Evolutionary conservation across 371 early-diverging fungal genomes (phyloP), one percentile per base, ranked within the genome.

Genomic region (Chytridium lagenaria): DNA sequence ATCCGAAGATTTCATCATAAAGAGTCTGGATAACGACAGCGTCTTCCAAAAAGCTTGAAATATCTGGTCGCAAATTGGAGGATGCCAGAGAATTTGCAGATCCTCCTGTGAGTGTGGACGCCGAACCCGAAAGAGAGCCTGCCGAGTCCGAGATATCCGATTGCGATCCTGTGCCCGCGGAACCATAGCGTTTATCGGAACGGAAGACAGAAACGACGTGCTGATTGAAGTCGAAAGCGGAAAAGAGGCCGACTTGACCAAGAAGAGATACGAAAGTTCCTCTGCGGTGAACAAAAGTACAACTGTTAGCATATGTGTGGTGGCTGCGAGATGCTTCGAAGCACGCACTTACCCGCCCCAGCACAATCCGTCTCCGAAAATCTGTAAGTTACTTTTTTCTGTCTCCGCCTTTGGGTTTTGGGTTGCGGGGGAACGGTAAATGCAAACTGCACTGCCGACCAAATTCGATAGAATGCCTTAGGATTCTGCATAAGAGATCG

Each of bases 301-400:
- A 57, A 57, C 15, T 10, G 57, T 44, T 19, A 19, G 44, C n/a
- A n/a, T n/a, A n/a, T n/a, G n/a, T n/a, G n/a, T n/a, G n/a, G n/a
- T n/a, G n/a, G n/a, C n/a, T n/a, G n/a, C n/a, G n/a, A n/a, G n/a
- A n/a, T n/a, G n/a, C 7, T 44, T 44, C 44, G 19, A 7, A n/a
- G 3, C 16, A 22, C 1, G 36, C 3, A 52, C 77, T 55, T 68
- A 78, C 77, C 82, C 83, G 0, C 82, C 83, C 82, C 83, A 83
- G 23, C 67, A 33, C 1, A 83, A 15, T 2, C 77, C 78, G 33
- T 85, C 86, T 1, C 86, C 86, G 74, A 84, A 85, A 22, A 84
- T 59, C 52, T 81, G 83, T 26, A 84, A 50, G n/a, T 19, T 59
- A 28, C n/a, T 38, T 31, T 59, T 69, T 22, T 69, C 59, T 15